Conservation (phyloP, 2,329 filamentous ascomycete species). For the Biscogniauxia marginata region DNA sequence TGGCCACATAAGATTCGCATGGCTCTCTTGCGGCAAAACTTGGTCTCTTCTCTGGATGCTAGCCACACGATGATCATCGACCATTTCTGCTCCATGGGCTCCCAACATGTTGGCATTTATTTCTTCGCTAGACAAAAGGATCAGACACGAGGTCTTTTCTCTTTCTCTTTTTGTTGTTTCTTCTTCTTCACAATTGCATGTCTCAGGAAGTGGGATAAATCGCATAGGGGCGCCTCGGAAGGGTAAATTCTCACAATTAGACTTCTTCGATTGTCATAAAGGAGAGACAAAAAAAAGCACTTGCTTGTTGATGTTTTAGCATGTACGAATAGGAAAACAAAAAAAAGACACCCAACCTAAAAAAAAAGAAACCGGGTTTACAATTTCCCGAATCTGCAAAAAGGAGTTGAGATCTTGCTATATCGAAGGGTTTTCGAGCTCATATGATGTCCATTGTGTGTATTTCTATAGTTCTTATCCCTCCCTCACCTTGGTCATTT, state of each 20-base stretch:
- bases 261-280: constrained; percentile 21
- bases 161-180: constrained; percentile 8
- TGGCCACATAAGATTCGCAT: constrained; percentile 10
- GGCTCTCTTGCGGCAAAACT: constrained; percentile 7
- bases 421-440: no score
- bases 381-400: background rate
- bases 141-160: constrained; percentile 12
- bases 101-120: constrained; percentile 9
- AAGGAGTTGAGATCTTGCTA: no score
- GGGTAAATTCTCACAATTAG: constrained; percentile 31
- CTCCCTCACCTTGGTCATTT: no score
- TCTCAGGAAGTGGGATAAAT: constrained; percentile 28
- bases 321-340: constrained; percentile 29
- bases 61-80: constrained; percentile 9
- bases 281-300: constrained; percentile 25
- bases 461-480: no score
- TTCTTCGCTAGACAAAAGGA: constrained; percentile 28
- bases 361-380: background rate
- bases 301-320: constrained; percentile 13
- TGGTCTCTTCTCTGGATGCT: constrained; percentile 18
- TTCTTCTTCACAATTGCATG: constrained; percentile 26
- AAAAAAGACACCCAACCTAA: constrained; percentile 7
- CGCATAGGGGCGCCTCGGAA: constrained; percentile 25
- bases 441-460: no score
- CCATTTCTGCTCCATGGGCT: constrained; percentile 7